phyloP scores from a whole-genome alignment of 2,329 filamentous ascomycete species.

The Alternaria gansuensis region DNA sequence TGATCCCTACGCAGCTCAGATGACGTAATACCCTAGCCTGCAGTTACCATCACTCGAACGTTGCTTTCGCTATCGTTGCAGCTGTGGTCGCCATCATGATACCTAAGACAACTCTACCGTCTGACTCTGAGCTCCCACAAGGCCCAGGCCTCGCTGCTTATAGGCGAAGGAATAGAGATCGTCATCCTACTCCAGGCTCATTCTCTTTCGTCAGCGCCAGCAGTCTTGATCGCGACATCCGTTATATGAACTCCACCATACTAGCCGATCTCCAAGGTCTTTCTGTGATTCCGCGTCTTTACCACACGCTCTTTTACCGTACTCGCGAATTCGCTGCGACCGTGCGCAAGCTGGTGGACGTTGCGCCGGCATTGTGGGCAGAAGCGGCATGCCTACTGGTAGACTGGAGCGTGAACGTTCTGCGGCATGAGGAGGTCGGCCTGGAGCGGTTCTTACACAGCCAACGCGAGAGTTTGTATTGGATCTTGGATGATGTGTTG shows the following conservation, averaged over 20 bases:
- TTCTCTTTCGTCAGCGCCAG: not conserved
- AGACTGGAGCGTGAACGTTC: slow-evolving; percentile 18
- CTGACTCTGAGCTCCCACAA: not conserved
- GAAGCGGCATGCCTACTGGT: slow-evolving; percentile 19
- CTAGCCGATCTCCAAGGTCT: slow-evolving; percentile 11
- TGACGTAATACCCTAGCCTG: not conserved
- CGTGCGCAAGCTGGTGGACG: slow-evolving; percentile 14
- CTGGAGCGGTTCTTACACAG: slow-evolving; percentile 26
- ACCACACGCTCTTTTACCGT: slow-evolving; percentile 18
- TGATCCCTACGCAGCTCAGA: not conserved
- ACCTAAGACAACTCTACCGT: not conserved
- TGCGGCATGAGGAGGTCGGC: slow-evolving; percentile 13
- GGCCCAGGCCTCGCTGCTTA: not conserved
- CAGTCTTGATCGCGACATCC: not conserved
- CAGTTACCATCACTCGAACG: not conserved
- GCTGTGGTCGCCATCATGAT: not conserved
- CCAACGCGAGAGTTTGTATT: slow-evolving; percentile 29
- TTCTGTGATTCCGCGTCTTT: slow-evolving; percentile 12
- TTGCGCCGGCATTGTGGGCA: slow-evolving; percentile 16
- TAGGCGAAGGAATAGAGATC: not conserved
- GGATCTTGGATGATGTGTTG: slow-evolving; percentile 28
- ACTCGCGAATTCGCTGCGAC: slow-evolving; percentile 20
- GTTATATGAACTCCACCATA: slow-evolving; percentile 13
- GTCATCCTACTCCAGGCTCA: not conserved
- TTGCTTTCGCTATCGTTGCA: not conserved